Evolutionary conservation across 768 basidiomycete genomes (phyloP).

Genomic region (Termitomyces sp.): DNA sequence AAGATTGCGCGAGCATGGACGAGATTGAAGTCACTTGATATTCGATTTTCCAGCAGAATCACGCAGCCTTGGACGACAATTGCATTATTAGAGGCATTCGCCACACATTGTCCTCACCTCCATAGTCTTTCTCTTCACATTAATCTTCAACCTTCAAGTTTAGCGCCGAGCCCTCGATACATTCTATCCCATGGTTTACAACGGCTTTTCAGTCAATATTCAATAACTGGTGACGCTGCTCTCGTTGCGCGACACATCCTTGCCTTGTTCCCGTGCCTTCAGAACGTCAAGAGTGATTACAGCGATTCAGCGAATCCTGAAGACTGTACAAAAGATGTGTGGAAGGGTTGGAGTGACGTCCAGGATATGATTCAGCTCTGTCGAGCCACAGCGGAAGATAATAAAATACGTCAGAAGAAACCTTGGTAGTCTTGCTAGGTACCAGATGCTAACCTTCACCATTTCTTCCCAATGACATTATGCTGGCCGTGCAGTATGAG

Average conservation of each 20-base stretch:
- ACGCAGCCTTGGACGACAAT: background rate
- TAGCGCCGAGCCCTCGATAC: background rate
- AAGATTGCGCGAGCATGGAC: background rate
- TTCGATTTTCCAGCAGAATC: background rate
- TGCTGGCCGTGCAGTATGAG: background rate
- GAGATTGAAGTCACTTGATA: background rate
- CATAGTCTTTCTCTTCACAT: background rate
- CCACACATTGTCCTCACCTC: background rate
- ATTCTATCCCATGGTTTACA: background rate
- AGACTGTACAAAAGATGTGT: too few species aligned
- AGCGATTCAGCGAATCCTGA: too few species aligned
- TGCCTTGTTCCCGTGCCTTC: background rate
- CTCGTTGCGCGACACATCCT: background rate
- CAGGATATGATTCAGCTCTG: background rate
- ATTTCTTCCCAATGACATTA: background rate
- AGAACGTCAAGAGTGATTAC: background rate
- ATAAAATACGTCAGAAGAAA: background rate
- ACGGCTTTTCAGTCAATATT: background rate
- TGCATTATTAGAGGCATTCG: background rate
- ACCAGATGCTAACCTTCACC: background rate
- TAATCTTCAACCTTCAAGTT: background rate
- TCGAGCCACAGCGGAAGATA: background rate
- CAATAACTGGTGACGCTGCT: background rate
- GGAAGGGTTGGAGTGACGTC: background rate
- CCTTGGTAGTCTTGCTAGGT: background rate